phyloP scores from a whole-genome alignment of 768 basidiomycete genomes.

The Agrocybe pediades region DNA sequence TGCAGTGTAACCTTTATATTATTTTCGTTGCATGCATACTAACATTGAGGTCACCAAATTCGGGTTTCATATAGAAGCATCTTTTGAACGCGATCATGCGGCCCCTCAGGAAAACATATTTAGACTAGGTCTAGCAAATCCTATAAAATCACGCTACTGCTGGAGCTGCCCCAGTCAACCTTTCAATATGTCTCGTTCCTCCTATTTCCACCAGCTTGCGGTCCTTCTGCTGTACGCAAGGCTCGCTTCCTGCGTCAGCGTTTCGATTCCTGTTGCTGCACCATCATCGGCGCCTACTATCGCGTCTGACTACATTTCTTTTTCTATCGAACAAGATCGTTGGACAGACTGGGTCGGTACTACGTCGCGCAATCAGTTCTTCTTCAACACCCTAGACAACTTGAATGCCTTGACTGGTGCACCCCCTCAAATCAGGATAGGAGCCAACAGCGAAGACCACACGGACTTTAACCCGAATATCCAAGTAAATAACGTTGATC shows the following conservation, averaged over 20 bases:
- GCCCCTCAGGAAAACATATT: not conserved
- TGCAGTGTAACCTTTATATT: not conserved
- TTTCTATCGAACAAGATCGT: slow-evolving; percentile 72
- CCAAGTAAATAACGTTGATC: slow-evolving; percentile 33
- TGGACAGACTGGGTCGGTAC: slow-evolving; percentile 71
- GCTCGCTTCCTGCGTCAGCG: not conserved
- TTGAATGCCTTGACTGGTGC: slow-evolving; percentile 50
- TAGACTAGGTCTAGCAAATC: not conserved
- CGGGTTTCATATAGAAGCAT: not conserved
- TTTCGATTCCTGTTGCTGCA: slow-evolving; percentile 1
- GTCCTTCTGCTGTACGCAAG: not conserved
- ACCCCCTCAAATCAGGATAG: slow-evolving; percentile 60
- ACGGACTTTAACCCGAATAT: slow-evolving; percentile 54
- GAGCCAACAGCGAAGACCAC: slow-evolving; percentile 59
- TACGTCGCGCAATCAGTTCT: slow-evolving; percentile 55
- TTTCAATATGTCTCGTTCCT: not conserved
- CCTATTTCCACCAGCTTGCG: not conserved
- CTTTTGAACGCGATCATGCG: slow-evolving; percentile 2
- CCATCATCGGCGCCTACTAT: slow-evolving; percentile 7
- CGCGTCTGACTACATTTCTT: slow-evolving; percentile 50
- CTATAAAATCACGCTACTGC: not conserved
- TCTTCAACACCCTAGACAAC: slow-evolving; percentile 61
- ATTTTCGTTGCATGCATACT: not conserved
- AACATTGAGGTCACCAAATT: not conserved
- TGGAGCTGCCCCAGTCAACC: not conserved